Conservation (phyloP, 768 basidiomycete species). For the Termitomyces sp. region DNA sequence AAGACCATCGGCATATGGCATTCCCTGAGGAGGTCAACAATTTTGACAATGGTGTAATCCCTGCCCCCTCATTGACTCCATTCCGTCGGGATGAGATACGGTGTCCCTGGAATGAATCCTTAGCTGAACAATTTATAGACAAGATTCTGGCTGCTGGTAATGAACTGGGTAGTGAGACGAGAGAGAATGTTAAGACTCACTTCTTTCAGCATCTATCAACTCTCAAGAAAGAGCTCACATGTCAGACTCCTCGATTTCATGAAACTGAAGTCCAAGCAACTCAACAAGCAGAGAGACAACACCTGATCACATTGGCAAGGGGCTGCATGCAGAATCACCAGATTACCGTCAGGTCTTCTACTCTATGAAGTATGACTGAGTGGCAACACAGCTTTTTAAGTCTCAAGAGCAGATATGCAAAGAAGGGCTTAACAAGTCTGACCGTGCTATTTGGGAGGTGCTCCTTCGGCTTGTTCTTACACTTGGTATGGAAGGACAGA, state of each 20-base stretch:
- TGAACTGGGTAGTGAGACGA: too few relatives aligned
- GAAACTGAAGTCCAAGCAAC: neutral
- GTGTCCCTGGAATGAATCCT: neutral
- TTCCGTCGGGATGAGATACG: neutral
- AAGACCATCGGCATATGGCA: neutral
- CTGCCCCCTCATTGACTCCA: neutral
- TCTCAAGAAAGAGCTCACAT: too few relatives aligned
- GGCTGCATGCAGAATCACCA: neutral
- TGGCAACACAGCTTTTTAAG: neutral
- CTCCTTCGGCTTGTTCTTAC: too few relatives aligned
- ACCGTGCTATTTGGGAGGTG: neutral
- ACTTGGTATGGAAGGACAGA: too few relatives aligned
- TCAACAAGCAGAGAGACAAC: neutral
- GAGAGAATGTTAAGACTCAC: too few relatives aligned
- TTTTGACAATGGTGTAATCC: neutral
- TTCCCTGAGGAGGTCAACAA: neutral
- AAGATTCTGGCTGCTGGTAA: neutral
- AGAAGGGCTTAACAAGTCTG: neutral
- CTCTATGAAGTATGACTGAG: too few relatives aligned
- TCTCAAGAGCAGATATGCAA: neutral
- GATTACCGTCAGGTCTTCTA: too few relatives aligned
- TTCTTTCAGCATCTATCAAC: too few relatives aligned
- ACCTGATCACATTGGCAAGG: neutral
- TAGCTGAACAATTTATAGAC: neutral
- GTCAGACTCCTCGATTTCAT: too few relatives aligned